A percentile compares a stretch with the other conserved stretches of the same genome.
Evolutionary conservation across 208 protist genomes (phyloP).

Genomic region (Trypanosoma mega): DNA sequence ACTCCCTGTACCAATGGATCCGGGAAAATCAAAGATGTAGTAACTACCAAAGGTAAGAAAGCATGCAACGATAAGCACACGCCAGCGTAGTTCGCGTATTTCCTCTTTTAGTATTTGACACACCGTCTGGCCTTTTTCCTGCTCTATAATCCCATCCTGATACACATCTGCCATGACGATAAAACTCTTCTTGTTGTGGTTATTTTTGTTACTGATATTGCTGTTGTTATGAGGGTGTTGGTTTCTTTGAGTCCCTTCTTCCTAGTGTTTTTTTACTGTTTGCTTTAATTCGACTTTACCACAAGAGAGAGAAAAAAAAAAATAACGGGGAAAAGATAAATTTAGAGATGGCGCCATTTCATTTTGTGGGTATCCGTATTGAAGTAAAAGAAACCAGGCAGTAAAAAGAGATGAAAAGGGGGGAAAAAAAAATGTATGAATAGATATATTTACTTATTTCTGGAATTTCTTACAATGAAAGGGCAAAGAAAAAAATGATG

Average conservation of each 20-base stretch:
- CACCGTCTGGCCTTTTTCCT: neutral
- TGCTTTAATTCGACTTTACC: too few relatives aligned
- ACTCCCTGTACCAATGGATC: conserved; percentile 65
- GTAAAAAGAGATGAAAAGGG: neutral
- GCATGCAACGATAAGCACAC: conserved; percentile 71
- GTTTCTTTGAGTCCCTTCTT: too few relatives aligned
- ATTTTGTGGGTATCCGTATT: neutral
- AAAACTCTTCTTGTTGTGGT: neutral
- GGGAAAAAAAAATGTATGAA: neutral
- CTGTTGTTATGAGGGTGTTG: too few relatives aligned
- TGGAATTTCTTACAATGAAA: neutral
- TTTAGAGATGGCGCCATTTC: too few relatives aligned
- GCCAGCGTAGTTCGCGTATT: conserved; percentile 70
- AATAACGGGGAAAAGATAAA: too few relatives aligned
- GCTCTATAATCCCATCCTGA: neutral
- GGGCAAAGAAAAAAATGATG: neutral
- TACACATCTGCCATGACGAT: neutral
- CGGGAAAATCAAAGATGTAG: conserved; percentile 84
- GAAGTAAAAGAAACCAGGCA: neutral
- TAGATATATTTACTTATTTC: neutral
- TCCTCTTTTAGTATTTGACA: conserved; percentile 37
- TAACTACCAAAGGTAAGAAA: conserved; percentile 85
- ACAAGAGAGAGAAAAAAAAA: too few relatives aligned
- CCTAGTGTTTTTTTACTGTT: too few relatives aligned
- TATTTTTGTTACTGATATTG: too few relatives aligned